Evolutionary conservation across 306 rosid genomes (phyloP).

Genomic region (Arachis hypogaea): DNA sequence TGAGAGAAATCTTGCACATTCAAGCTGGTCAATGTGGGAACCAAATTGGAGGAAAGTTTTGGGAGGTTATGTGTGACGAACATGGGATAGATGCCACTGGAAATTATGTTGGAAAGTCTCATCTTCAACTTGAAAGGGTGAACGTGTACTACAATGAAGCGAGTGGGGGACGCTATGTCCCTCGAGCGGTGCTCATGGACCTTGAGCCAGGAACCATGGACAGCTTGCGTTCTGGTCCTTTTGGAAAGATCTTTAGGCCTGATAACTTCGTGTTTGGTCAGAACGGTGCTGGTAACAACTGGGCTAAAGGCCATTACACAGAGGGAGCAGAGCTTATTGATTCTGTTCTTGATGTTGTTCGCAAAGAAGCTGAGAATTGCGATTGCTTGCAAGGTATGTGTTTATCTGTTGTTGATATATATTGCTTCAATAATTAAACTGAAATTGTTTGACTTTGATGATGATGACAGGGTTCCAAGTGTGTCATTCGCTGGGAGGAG

Average conservation of each 20-base stretch:
- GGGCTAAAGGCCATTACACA: constrained; percentile 94
- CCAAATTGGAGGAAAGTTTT: constrained; percentile 86
- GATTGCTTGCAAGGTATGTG: constrained; percentile 78
- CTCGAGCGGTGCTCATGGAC: constrained; percentile 85
- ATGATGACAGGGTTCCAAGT: constrained; percentile 74
- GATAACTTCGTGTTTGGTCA: constrained; percentile 91
- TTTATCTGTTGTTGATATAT: neutral
- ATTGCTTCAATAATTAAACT: too few species aligned
- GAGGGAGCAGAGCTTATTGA: constrained; percentile 93
- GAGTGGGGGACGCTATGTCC: constrained; percentile 81
- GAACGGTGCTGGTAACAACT: constrained; percentile 91
- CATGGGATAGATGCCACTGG: constrained; percentile 82
- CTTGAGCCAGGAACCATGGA: constrained; percentile 98
- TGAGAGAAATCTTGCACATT: constrained; percentile 92
- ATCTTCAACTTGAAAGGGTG: constrained; percentile 81
- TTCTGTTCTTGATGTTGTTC: constrained; percentile 89
- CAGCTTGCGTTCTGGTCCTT: constrained; percentile 77
- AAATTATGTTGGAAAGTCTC: constrained; percentile 65
- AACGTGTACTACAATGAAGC: constrained; percentile 90
- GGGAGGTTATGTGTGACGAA: constrained; percentile 93
- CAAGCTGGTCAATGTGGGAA: constrained; percentile 96
- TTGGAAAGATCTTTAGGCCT: constrained; percentile 77
- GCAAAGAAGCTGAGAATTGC: constrained; percentile 90
- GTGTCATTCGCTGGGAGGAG: constrained; percentile 95
- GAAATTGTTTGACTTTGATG: neutral